Evolutionary conservation across 2,329 filamentous ascomycete species (phyloP).

Genomic region (Stromatinia cepivora): DNA sequence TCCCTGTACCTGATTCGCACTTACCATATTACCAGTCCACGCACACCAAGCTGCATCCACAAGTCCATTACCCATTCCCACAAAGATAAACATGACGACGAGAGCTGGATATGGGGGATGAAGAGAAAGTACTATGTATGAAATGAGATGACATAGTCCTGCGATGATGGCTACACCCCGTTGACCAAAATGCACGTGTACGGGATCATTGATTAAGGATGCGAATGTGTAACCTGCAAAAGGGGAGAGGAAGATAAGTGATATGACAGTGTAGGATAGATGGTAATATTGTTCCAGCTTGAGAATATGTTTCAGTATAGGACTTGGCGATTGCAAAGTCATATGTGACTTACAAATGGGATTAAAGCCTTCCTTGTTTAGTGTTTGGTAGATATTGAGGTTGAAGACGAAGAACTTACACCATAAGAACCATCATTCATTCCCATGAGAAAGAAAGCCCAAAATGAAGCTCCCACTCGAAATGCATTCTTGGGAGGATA

Average conservation of each 20-base stretch:
- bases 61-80: conserved; percentile 71
- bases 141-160: conserved; percentile 28
- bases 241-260: conserved; percentile 66
- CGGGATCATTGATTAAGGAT: conserved; percentile 62
- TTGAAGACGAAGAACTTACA: conserved; percentile 24
- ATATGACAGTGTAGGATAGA: conserved; percentile 62
- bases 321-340: too few species aligned
- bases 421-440: conserved; percentile 30
- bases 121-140: conserved; percentile 49
- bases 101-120: conserved; percentile 71
- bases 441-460: conserved; percentile 60
- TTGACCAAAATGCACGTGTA: conserved; percentile 61
- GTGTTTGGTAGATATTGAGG: not conserved
- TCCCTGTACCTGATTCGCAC: conserved; percentile 71
- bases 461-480: conserved; percentile 59
- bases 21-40: conserved; percentile 65
- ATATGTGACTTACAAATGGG: conserved; percentile 40
- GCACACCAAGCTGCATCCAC: conserved; percentile 61
- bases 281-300: conserved; percentile 52
- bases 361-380: conserved; percentile 46
- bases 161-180: conserved; percentile 51
- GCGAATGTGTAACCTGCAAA: conserved; percentile 64
- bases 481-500: conserved; percentile 57
- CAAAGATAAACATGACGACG: conserved; percentile 62
- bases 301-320: not conserved